Evolutionary conservation across 495 filamentous ascomycete species (phyloP).

Genomic region (Terfezia claveryi): DNA sequence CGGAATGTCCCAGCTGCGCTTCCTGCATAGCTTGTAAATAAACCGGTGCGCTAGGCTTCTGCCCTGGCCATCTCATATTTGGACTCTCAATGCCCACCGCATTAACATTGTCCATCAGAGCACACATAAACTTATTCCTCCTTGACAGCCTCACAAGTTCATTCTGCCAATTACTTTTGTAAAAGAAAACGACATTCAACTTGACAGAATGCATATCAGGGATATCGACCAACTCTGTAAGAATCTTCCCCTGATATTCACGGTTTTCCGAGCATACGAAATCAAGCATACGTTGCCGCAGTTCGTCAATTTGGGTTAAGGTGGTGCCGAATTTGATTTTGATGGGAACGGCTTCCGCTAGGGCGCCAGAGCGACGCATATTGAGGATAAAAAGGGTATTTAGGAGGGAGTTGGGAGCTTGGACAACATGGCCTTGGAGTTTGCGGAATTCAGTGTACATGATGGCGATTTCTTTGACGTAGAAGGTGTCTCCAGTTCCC

Average conservation of each 20-base stretch:
- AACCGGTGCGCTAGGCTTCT: constrained; percentile 15
- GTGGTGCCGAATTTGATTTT: constrained; percentile 77
- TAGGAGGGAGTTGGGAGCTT: constrained; percentile 83
- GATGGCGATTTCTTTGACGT: constrained; percentile 84
- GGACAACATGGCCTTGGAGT: constrained; percentile 87
- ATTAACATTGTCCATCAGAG: constrained; percentile 67
- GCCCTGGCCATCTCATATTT: constrained; percentile 45
- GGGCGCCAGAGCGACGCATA: constrained; percentile 66
- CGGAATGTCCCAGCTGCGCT: constrained; percentile 26
- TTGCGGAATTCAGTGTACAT: constrained; percentile 97
- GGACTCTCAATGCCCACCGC: constrained; percentile 57
- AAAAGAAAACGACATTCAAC: constrained; percentile 91
- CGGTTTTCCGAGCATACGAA: constrained; percentile 75
- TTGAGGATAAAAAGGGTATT: constrained; percentile 90
- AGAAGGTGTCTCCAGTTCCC: constrained; percentile 68
- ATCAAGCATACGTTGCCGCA: constrained; percentile 62
- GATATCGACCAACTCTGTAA: constrained; percentile 60
- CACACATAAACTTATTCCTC: constrained; percentile 87
- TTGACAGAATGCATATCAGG: constrained; percentile 37
- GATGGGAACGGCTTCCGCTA: constrained; percentile 54
- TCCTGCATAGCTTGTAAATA: constrained; percentile 38
- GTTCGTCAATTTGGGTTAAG: constrained; percentile 61
- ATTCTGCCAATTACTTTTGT: constrained; percentile 82
- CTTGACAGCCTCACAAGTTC: constrained; percentile 73
- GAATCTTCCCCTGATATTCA: constrained; percentile 73